These are phyloP conservation scores for Avena eriantha DNA, from an alignment of 176 grass and related monocot genomes.

Conservation along the genomic window DNA sequence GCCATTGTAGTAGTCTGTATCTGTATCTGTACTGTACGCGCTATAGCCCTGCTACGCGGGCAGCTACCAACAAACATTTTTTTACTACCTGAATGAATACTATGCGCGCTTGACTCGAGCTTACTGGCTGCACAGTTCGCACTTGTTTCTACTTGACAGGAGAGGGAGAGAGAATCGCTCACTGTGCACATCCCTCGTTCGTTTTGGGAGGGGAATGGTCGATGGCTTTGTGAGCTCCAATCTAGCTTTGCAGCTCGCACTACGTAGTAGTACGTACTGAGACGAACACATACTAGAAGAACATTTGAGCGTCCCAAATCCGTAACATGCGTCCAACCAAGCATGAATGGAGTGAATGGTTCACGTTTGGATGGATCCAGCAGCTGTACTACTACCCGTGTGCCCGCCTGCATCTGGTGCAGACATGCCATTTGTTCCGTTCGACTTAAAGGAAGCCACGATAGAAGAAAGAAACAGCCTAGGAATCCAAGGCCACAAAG, in stretches of 20 bases:
- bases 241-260: too few relatives aligned
- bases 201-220: background rate
- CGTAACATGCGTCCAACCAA: background rate
- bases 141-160: background rate
- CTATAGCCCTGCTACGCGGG: background rate
- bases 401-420: constrained; percentile 22
- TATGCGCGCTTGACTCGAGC: background rate
- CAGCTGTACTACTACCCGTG: constrained; percentile 3
- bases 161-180: background rate
- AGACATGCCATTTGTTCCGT: constrained; percentile 43
- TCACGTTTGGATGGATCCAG: background rate
- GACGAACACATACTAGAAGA: background rate
- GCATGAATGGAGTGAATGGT: constrained; percentile 7
- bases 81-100: background rate
- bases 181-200: too few relatives aligned
- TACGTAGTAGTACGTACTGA: too few relatives aligned
- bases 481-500: constrained; percentile 48
- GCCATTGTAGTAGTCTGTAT: background rate
- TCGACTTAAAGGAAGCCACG: constrained; percentile 4
- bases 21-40: background rate
- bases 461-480: background rate
- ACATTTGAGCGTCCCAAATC: background rate
- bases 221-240: too few relatives aligned
- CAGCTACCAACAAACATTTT: background rate
- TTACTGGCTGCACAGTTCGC: background rate